Evolutionary conservation across 2,329 filamentous ascomycete species (phyloP).

Genomic region (Aspergillus glaucus): DNA sequence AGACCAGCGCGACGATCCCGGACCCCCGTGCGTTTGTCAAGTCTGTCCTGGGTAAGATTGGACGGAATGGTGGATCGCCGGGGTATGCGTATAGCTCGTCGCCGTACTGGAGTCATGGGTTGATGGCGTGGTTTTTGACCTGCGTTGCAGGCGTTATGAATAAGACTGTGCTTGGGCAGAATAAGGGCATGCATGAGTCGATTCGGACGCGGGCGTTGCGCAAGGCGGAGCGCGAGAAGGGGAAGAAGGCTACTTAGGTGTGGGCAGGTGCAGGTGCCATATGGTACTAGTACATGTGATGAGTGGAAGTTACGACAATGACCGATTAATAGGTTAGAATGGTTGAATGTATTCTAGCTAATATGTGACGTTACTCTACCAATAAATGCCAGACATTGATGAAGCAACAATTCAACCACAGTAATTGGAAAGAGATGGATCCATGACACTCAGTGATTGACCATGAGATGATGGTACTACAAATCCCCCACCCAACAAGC

Average conservation of each 20-base stretch:
- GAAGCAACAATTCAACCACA: no score
- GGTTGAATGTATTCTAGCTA: no score
- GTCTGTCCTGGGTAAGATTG: constrained; percentile 72
- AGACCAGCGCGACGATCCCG: constrained; percentile 69
- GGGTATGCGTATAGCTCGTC: constrained; percentile 77
- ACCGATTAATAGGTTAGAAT: background rate
- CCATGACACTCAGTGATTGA: no score
- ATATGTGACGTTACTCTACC: no score
- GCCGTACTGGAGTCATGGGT: constrained; percentile 85
- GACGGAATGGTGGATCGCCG: constrained; percentile 68
- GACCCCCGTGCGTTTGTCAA: constrained; percentile 76
- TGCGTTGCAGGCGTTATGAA: constrained; percentile 55
- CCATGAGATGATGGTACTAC: no score
- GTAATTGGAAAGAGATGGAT: no score
- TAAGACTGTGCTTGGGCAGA: constrained; percentile 52
- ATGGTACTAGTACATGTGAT: background rate
- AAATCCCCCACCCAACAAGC: no score
- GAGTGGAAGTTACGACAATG: background rate
- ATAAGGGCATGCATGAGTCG: constrained; percentile 68
- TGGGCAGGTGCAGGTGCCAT: background rate
- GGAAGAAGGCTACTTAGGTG: constrained; percentile 36
- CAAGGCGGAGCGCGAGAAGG: constrained; percentile 77
- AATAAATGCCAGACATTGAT: no score
- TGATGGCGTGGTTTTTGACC: constrained; percentile 76
- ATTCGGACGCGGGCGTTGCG: constrained; percentile 76